Percentiles rank a stretch among this genome's conserved stretches.
Conservation (phyloP, 2,329 filamentous ascomycete species). For the Fusarium subglutinans region DNA sequence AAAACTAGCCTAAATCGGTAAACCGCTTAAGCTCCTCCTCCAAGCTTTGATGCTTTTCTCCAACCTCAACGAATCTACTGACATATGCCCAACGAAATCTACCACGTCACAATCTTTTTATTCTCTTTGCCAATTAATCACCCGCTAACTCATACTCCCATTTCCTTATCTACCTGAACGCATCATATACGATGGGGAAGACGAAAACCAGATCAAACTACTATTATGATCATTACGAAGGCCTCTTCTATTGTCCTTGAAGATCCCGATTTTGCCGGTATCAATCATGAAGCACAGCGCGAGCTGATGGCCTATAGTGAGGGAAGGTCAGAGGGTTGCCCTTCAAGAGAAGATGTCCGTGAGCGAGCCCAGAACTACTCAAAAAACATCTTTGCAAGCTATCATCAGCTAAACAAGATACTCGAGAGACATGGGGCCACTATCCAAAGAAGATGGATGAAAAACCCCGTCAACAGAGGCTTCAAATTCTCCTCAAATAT, state of each 20-base stretch:
- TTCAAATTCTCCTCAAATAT: slow-evolving; percentile 55
- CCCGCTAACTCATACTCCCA: too few species aligned
- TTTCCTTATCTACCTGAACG: accelerated
- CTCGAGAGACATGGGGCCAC: slow-evolving; percentile 60
- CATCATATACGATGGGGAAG: too few species aligned
- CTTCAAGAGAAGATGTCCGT: background rate
- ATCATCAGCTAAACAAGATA: slow-evolving; percentile 41
- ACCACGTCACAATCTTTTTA: background rate
- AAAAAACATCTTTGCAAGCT: background rate
- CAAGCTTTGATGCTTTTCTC: background rate
- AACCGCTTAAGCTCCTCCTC: background rate
- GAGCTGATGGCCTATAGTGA: background rate
- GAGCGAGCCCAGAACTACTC: background rate
- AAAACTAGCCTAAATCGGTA: accelerated
- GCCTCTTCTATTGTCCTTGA: accelerated
- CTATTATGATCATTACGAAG: background rate
- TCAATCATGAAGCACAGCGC: background rate
- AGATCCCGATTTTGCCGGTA: background rate
- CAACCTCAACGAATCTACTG: background rate
- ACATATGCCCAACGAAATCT: background rate
- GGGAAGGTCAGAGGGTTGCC: accelerated
- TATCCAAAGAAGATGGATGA: slow-evolving; percentile 63
- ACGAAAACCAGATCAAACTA: background rate
- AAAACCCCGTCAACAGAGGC: slow-evolving; percentile 58
- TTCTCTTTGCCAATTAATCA: too few species aligned